These are phyloP conservation scores for Magnolia changhungtana DNA, from an alignment of 164 flowering plant species.

Conservation along the genomic window DNA sequence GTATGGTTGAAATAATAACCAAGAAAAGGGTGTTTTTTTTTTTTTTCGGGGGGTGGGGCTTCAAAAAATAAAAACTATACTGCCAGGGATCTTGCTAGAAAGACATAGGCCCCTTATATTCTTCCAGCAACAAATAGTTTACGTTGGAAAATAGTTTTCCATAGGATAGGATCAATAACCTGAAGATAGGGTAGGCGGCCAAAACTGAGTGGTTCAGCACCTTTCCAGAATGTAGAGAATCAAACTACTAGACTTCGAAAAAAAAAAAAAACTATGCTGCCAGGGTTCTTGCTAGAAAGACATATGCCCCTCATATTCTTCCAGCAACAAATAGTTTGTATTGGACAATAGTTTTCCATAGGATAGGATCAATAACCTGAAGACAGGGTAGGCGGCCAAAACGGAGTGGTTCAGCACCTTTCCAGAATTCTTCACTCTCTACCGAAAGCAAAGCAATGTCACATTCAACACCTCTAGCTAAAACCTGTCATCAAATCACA, in stretches of 20 bases:
- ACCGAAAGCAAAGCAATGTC: slow-evolving; percentile 97
- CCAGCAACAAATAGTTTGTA: not conserved
- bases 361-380: slow-evolving; percentile 51
- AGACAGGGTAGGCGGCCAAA: slow-evolving; percentile 83
- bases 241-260: not conserved
- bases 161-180: slow-evolving; percentile 36
- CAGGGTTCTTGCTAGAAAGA: not conserved
- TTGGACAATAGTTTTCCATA: not conserved
- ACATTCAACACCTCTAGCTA: slow-evolving; percentile 93
- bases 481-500: slow-evolving; percentile 56
- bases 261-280: not conserved
- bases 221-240: slow-evolving; percentile 60
- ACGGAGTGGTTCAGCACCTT: slow-evolving; percentile 75
- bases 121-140: not conserved
- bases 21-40: too few relatives aligned
- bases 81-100: slow-evolving; percentile 1
- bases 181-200: slow-evolving; percentile 89
- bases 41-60: too few relatives aligned
- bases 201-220: slow-evolving; percentile 72
- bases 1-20: too few relatives aligned
- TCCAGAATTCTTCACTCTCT: slow-evolving; percentile 89
- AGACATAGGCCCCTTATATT: not conserved
- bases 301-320: not conserved
- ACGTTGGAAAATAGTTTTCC: not conserved
- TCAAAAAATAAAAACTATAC: not conserved